Evolutionary conservation across 2,329 filamentous ascomycete genomes (phyloP).

Genomic region (Elsinoe necatrix): DNA sequence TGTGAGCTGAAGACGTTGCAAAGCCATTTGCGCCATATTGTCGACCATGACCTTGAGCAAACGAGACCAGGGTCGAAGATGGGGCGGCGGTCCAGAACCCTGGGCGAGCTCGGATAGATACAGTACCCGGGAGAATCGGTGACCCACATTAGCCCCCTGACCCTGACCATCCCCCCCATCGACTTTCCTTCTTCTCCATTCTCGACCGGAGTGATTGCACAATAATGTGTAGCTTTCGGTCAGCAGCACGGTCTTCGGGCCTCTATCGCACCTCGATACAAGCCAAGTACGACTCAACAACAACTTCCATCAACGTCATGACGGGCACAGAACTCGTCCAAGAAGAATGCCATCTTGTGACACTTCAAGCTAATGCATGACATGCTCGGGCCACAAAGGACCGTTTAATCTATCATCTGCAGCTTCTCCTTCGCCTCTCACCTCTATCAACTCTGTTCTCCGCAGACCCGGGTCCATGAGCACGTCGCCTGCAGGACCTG

Average conservation of each 20-base stretch:
- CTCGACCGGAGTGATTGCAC: neutral
- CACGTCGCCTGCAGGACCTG: neutral
- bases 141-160: conserved; percentile 8
- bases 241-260: no score
- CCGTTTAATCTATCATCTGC: conserved; percentile 8
- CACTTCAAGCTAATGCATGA: conserved; percentile 9
- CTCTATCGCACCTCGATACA: neutral
- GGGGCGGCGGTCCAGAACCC: neutral
- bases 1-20: neutral
- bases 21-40: neutral
- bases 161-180: neutral
- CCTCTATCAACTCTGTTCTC: neutral
- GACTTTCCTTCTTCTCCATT: neutral
- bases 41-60: neutral
- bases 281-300: neutral
- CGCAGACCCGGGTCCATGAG: conserved; percentile 5
- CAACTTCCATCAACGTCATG: neutral
- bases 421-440: conserved; percentile 1
- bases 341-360: neutral
- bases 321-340: neutral
- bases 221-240: neutral
- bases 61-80: neutral
- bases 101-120: neutral
- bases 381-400: conserved; percentile 2
- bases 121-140: neutral